phyloP scores from a whole-genome alignment of 1,284 basidiomycete species.

The Neonothopanus nambi region DNA sequence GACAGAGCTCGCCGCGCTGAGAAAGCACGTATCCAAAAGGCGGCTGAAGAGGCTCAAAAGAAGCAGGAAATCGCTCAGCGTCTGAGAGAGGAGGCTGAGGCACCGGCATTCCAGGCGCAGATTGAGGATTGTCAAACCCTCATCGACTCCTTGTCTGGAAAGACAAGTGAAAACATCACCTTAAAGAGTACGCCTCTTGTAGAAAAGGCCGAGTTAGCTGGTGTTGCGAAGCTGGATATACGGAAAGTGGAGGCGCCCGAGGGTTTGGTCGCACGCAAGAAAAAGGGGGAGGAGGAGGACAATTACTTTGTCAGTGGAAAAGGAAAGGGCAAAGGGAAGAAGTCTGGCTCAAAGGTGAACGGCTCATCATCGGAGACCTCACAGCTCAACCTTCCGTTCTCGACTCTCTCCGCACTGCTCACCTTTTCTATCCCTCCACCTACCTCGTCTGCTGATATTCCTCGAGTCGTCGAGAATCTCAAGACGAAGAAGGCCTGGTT shows the following conservation, averaged over 20 bases:
- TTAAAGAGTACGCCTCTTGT: slow-evolving; percentile 43
- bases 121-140: slow-evolving; percentile 97
- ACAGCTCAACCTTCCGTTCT: slow-evolving; percentile 80
- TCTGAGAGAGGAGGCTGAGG: slow-evolving; percentile 88
- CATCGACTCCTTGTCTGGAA: slow-evolving; percentile 87
- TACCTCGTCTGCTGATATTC: slow-evolving; percentile 73
- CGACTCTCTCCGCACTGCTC: slow-evolving; percentile 86
- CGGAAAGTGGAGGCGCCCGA: slow-evolving; percentile 81
- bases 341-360: slow-evolving; percentile 42
- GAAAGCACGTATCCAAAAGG: slow-evolving; percentile 76
- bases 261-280: slow-evolving; percentile 84
- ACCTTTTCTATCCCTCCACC: slow-evolving; percentile 92
- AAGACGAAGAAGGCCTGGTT: slow-evolving; percentile 97
- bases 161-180: slow-evolving; percentile 57
- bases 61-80: slow-evolving; percentile 80
- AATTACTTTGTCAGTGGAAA: slow-evolving; percentile 81
- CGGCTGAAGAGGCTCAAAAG: slow-evolving; percentile 82
- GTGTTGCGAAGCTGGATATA: slow-evolving; percentile 83
- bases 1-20: slow-evolving; percentile 86
- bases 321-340: slow-evolving; percentile 72
- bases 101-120: slow-evolving; percentile 90
- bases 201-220: slow-evolving; percentile 53
- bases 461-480: slow-evolving; percentile 86
- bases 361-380: slow-evolving; percentile 38
- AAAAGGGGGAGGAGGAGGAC: slow-evolving; percentile 86